Conservation (phyloP, 257 asterid genomes). For the Coffea eugenioides region DNA sequence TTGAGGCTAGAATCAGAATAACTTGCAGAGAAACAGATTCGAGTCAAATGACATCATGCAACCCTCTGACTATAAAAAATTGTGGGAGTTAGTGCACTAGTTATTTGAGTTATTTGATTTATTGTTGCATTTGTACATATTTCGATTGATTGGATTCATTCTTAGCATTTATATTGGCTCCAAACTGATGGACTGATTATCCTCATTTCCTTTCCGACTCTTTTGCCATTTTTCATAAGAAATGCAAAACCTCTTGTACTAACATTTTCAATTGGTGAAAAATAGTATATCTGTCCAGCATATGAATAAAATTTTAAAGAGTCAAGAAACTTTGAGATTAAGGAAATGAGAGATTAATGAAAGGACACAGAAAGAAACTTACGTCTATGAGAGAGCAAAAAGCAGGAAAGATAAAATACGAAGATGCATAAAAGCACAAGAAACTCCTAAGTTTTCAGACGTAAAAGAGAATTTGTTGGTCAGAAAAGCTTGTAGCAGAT, state of each 20-base stretch:
- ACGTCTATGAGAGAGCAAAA: no score
- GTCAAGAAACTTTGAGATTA: background rate
- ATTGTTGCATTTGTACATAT: background rate
- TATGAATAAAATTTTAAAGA: background rate
- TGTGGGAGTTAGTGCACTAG: background rate
- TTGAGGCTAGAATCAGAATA: background rate
- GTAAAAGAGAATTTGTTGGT: background rate
- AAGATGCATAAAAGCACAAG: background rate
- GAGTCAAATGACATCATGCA: background rate
- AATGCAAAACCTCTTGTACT: background rate
- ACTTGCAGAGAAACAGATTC: background rate
- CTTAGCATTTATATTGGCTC: background rate
- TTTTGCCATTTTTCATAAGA: background rate
- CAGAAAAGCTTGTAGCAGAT: background rate
- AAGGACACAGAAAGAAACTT: background rate
- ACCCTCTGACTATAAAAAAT: background rate
- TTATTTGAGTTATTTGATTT: background rate
- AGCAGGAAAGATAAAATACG: background rate
- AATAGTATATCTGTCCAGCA: background rate
- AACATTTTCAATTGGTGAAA: background rate
- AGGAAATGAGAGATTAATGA: background rate
- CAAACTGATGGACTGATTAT: background rate
- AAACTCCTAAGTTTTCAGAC: background rate
- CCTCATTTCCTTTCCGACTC: background rate
- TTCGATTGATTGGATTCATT: no score